Evolutionary conservation across 1,284 basidiomycete genomes (phyloP).

Genomic region (Sanghuangporus weigelae): DNA sequence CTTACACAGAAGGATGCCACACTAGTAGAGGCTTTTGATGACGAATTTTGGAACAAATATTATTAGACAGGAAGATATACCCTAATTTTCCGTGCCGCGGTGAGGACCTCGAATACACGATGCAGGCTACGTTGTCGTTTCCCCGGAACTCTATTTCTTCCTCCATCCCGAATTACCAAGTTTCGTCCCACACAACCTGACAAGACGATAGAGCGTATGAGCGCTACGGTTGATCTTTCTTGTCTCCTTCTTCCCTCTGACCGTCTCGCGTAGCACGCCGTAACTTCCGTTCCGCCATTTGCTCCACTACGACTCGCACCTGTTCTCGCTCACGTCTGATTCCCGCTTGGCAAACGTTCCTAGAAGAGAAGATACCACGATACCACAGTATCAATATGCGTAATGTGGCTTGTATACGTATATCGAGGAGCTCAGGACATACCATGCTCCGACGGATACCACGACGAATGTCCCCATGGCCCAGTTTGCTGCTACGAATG

Average conservation of each 20-base stretch:
- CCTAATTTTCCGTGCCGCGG: background rate
- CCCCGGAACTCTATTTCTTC: background rate
- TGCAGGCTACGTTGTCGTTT: background rate
- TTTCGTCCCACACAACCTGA: background rate
- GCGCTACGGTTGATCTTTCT: background rate
- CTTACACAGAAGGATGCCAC: conserved; percentile 50
- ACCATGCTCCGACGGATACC: conserved; percentile 49
- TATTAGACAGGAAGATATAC: background rate
- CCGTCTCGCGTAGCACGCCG: conserved; percentile 12
- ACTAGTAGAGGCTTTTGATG: conserved; percentile 72
- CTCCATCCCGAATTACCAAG: background rate
- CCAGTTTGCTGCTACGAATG: conserved; percentile 48
- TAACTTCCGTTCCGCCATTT: conserved; percentile 46
- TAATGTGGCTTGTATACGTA: background rate
- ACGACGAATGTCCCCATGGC: conserved; percentile 49
- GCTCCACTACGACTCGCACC: conserved; percentile 54
- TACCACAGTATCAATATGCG: background rate
- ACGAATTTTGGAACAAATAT: conserved; percentile 44
- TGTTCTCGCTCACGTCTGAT: conserved; percentile 48
- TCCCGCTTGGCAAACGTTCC: conserved; percentile 59
- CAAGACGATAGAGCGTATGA: background rate
- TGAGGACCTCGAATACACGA: background rate
- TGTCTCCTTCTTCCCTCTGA: background rate
- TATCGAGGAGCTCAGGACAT: conserved; percentile 20
- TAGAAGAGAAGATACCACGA: conserved; percentile 22